Base-by-base conservation (phyloP, 257 asterid species). In the Ligustrum vulgare region DNA sequence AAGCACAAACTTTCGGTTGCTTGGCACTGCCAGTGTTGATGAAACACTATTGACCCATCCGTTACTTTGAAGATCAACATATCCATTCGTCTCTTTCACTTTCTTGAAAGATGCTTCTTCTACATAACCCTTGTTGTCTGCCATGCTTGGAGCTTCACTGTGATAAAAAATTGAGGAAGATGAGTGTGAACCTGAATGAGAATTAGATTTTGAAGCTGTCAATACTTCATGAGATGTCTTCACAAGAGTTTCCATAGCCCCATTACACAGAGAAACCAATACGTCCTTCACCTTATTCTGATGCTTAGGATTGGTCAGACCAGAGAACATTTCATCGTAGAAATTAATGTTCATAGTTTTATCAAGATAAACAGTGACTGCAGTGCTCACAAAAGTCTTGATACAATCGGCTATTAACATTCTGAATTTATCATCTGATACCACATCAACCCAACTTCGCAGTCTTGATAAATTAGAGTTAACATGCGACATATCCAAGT, bases 281-380 rank as follows among this genome's bases (percentile, higher is more conserved):
- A 90, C 45, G 66, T 89, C 96, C 6, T 81, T 80, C 69, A 87
- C 86, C 77, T 93, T 85, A 51, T 78, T 74, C 75, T 91, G 90
- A 87, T 95, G 94, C 73, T 91, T 95, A 36, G 98, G 99, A 86
- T 95, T 90, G 37, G 99, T 93, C 86, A 95, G 60, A 37, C 97
- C 96, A 18, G 97, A 75, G 84, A 93, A 93, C 72, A 95, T 67
- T 34, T 95, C 98, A 73, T 95, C 97, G 13, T 89, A 91, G 47
- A 91, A 69, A 39, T 95, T 95, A 70, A 93, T 89, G 79, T 82
- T 88, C 98, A 93, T 91, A 5, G 99, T 95, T 81, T 88, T 95
- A 80, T 93, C 99, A 10, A 95, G 96, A 86, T 91, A 95, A 72
- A 91, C 90, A 15, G 94, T 81, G 67, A 93, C 94, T 56, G 97